These are phyloP conservation scores for Neurospora sp. DNA, from an alignment of 495 filamentous ascomycete genomes.

Conservation along the genomic window DNA sequence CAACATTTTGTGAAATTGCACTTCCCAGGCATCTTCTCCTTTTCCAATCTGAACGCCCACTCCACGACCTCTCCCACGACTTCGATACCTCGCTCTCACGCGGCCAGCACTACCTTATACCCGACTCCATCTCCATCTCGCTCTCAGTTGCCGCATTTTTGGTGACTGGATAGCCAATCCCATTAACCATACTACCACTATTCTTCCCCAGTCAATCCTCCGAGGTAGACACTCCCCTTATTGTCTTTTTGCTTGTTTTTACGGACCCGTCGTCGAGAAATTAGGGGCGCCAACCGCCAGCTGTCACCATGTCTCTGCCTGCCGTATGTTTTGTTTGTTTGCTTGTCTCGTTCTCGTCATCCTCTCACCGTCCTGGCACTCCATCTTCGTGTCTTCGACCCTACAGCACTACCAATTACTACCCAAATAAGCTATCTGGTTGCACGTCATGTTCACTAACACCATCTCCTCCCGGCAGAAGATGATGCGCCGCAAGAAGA, in stretches of 20 bases:
- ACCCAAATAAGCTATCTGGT: slow-evolving; percentile 5
- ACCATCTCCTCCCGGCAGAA: slow-evolving; percentile 43
- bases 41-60: slow-evolving; percentile 14
- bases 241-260: background rate
- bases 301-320: slow-evolving; percentile 26
- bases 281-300: slow-evolving; percentile 5
- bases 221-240: slow-evolving; percentile 14
- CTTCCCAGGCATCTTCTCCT: slow-evolving; percentile 24
- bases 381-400: background rate
- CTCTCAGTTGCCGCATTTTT: slow-evolving; percentile 9
- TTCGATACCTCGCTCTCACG: slow-evolving; percentile 12
- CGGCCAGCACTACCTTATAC: slow-evolving; percentile 7
- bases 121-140: background rate
- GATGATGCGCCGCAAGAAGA: slow-evolving; percentile 99
- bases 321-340: slow-evolving; percentile 23
- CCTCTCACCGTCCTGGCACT: background rate
- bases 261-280: background rate
- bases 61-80: slow-evolving; percentile 2
- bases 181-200: slow-evolving; percentile 8
- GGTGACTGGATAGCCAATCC: slow-evolving; percentile 20
- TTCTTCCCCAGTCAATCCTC: slow-evolving; percentile 9
- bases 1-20: slow-evolving; percentile 33
- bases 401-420: slow-evolving; percentile 8
- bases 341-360: slow-evolving; percentile 6
- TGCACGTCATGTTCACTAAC: slow-evolving; percentile 19